phyloP scores from a whole-genome alignment of 495 filamentous ascomycete genomes.

The Glutinoglossum americanum region DNA sequence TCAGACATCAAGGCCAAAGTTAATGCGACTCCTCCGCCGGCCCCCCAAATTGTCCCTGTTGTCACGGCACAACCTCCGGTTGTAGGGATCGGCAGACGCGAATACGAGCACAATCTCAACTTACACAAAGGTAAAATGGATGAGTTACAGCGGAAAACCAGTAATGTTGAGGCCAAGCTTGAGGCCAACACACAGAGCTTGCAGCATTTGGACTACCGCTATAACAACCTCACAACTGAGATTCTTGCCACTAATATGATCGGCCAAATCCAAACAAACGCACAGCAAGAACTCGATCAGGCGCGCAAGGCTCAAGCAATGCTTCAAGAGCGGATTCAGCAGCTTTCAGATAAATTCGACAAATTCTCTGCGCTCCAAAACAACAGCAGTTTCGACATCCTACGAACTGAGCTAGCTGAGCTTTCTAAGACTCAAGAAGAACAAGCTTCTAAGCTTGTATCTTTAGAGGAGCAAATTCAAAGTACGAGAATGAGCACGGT shows the following conservation, averaged over 20 bases:
- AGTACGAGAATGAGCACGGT: background rate
- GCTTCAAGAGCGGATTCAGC: background rate
- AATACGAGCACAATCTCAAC: background rate
- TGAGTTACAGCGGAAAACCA: background rate
- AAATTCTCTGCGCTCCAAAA: background rate
- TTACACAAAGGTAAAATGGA: background rate
- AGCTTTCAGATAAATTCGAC: background rate
- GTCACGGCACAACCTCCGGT: background rate
- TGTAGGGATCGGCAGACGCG: background rate
- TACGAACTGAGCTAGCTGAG: background rate
- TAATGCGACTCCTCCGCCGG: background rate
- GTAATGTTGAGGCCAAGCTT: background rate
- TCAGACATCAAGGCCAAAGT: background rate
- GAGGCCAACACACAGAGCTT: background rate
- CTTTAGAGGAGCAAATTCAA: background rate
- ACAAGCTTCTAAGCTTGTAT: background rate
- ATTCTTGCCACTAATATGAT: constrained; percentile 1
- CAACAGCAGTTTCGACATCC: background rate
- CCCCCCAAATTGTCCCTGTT: background rate
- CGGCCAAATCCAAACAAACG: constrained; percentile 2
- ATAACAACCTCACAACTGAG: constrained; percentile 6
- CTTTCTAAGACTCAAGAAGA: background rate
- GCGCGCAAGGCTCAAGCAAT: too few species aligned
- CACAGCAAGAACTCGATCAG: constrained; percentile 1
- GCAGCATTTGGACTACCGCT: background rate